Percentiles rank a stretch among this genome's conserved stretches.
phyloP scores from a whole-genome alignment of 192 early-diverging fungal species.

The Coemansia sp. region DNA sequence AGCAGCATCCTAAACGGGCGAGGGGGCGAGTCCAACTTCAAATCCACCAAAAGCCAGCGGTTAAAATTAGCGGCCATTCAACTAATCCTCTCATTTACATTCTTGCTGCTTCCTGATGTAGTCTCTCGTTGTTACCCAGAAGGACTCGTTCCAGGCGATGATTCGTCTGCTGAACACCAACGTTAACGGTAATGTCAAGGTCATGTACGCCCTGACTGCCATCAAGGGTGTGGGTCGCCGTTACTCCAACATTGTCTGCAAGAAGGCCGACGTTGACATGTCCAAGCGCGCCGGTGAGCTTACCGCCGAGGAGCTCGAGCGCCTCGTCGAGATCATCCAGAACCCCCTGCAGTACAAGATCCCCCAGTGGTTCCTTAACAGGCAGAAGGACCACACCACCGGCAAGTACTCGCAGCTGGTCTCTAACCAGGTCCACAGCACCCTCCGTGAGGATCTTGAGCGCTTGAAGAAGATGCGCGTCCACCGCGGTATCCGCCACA shows the following conservation, averaged over 20 bases:
- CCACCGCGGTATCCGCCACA: conserved; percentile 99
- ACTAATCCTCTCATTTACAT: background rate
- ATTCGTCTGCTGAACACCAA: conserved; percentile 99
- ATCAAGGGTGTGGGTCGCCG: conserved; percentile 99
- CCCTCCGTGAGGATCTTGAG: conserved; percentile 98
- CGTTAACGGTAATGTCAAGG: conserved; percentile 92
- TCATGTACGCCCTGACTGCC: conserved; percentile 93
- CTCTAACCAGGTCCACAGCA: conserved; percentile 93
- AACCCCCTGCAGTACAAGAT: conserved; percentile 99
- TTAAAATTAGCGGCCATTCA: background rate
- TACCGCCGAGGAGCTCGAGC: conserved; percentile 95
- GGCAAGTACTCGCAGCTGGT: conserved; percentile 95
- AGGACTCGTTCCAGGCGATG: conserved; percentile 96
- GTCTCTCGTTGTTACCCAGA: conserved; percentile 88
- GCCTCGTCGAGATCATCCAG: conserved; percentile 97
- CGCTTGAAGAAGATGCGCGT: conserved; percentile 98
- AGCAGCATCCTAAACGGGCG: too few relatives aligned
- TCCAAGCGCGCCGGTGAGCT: conserved; percentile 98
- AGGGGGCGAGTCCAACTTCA: too few relatives aligned
- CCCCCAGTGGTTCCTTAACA: conserved; percentile 99
- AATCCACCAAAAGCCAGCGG: too few relatives aligned
- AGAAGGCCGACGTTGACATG: conserved; percentile 99
- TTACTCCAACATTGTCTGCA: conserved; percentile 98
- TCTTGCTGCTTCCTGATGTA: conserved; percentile 4
- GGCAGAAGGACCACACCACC: conserved; percentile 96